Evolutionary conservation across 257 asterid species (phyloP), one percentile per base, ranked within the genome.

Genomic region (Solanum boliviense): DNA sequence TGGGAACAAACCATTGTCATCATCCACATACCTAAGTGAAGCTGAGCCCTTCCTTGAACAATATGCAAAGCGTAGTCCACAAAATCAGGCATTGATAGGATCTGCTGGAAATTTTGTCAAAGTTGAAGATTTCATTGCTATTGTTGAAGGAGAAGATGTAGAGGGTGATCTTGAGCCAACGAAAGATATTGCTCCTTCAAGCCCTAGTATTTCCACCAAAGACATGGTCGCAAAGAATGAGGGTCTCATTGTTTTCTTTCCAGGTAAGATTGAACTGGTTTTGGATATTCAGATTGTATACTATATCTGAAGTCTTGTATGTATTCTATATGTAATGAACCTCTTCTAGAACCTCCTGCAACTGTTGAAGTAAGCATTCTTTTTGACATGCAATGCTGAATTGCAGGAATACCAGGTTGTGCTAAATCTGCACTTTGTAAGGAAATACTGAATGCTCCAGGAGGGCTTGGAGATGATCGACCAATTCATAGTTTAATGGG

Each of bases 381-480:
- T 91, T 75, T 84, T 78, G 76, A 89, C 82, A 87, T 85, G 74
- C 86, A 85, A 88, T n/a, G 13, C 9, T 86, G 73, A 34, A 68
- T 78, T 87, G 60, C 90, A 95, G 99, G 99, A 89, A 95, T 97
- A 91, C 98, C 99, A 91, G 99, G 99, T 60, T 97, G 98, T 91
- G 99, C 98, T 87, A 97, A 97, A 93, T 97, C 99, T 41, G 98
- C 98, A 35, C 98, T 97, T 78, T 97, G 99, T 90, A 95, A 93
- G 91, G 98, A 95, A 90, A 93, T 97, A 89, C 52, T 95, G 90
- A 90, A 62, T 90, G 86, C 94, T 89, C 93, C 93, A 84, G 96
- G 94, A 76, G 93, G 91, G 87, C 97, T 97, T 89, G 98, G 94
- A 82, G 98, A 97, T 90, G 98, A 95, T 87, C 98, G 99, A 81